Base-by-base conservation (phyloP, 225 moss, liverwort and hornwort species). In the Physcomitrellopsis africana region DNA sequence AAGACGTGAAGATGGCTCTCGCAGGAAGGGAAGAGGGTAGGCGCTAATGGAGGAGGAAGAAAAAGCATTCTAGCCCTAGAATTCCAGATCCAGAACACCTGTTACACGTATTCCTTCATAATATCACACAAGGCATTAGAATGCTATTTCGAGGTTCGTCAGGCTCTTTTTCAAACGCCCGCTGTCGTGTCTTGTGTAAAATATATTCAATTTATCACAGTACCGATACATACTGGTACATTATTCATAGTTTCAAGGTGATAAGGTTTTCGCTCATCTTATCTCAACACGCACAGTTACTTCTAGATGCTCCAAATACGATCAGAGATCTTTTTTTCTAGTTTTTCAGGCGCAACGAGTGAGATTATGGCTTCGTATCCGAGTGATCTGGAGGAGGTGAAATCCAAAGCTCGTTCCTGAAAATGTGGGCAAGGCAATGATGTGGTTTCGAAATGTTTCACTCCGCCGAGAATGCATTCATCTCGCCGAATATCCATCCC, bases 111-210 rank as follows among this genome's bases (percentile, higher is more conserved):
- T 47, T 58, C 47, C 75, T 29, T 57, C 48, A 58, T 37, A 29
- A 67, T 58, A 58, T 67, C 75, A 67, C 47, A 67, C 57, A 67
- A 29, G 49, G 61, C 72, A 72, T 11, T 51, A 32, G 24, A 23
- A 43, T 75, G 26, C 75, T 75, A 75, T 75, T 75, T 67, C 67
- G 15, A 67, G 75, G 67, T 48, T 67, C 48, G 75, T 75, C 75
- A 54, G 44, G 54, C 16, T 23, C 63, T 64, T 74, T 74, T 73
- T 54, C 63, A 53, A 73, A 53, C 63, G 41, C 16, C 51, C 44
- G 32, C 61, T 51, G 51, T 60, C 72, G 60, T 72, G 47, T 44
- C 23, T 18, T 56, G 16, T 46, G 65, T 27, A 65, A 65, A 56
- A 24, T 65, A 75, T 57, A 56, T 65, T 19, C 53, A 53, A 45